These are phyloP conservation scores for Mycena leptocephala DNA, from an alignment of 768 basidiomycete genomes.

Conservation along the genomic window DNA sequence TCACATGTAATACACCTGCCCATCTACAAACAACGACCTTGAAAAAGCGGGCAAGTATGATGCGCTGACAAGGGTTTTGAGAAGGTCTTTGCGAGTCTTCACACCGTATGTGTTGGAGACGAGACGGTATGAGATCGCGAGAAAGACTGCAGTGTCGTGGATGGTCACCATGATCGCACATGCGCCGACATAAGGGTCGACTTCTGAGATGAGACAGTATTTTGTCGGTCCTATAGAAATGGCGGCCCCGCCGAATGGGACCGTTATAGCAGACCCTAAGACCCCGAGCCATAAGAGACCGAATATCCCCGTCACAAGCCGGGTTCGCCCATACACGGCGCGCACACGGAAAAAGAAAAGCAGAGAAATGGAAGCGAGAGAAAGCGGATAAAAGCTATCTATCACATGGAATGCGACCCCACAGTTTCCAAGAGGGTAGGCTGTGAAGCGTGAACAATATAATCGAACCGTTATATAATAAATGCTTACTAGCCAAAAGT, in stretches of 20 bases:
- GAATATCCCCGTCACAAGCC: conserved; percentile 43
- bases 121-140: conserved; percentile 31
- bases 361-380: too few species aligned
- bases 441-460: too few species aligned
- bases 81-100: not conserved
- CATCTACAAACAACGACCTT: not conserved
- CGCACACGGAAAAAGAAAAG: conserved; percentile 49
- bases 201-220: conserved; percentile 41
- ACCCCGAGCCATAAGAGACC: conserved; percentile 50
- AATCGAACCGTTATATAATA: too few species aligned
- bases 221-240: conserved; percentile 43
- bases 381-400: too few species aligned
- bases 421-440: too few species aligned
- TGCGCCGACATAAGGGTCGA: conserved; percentile 37
- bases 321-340: conserved; percentile 43
- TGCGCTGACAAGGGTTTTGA: conserved; percentile 9
- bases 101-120: not conserved
- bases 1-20: conserved; percentile 11
- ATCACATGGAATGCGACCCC: too few species aligned
- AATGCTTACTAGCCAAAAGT: too few species aligned
- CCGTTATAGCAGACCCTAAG: conserved; percentile 44
- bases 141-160: conserved; percentile 49
- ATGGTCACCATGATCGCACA: conserved; percentile 40
- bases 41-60: not conserved
- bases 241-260: conserved; percentile 41